These are phyloP conservation scores for Chrysoporthe deuterocubensis DNA, from an alignment of 2,329 filamentous ascomycete species.

Conservation along the genomic window DNA sequence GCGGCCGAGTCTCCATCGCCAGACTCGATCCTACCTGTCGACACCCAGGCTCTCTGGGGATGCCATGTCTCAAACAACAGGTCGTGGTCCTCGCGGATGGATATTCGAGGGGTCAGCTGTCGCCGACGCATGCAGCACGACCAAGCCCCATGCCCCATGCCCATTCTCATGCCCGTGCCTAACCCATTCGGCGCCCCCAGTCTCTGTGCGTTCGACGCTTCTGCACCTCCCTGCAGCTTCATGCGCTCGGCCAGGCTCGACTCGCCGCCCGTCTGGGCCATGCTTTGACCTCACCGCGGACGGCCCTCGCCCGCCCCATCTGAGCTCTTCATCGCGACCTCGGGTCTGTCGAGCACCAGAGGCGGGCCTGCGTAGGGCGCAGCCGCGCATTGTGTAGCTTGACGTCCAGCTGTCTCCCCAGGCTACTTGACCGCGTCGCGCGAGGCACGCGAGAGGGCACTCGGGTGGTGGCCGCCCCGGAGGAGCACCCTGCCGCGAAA, in stretches of 20 bases:
- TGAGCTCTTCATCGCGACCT: not conserved
- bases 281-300: not conserved
- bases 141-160: slow-evolving; percentile 2
- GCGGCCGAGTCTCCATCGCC: not conserved
- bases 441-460: not conserved
- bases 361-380: not conserved
- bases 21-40: not conserved
- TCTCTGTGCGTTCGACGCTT: not conserved
- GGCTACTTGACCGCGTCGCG: not conserved
- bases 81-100: not conserved
- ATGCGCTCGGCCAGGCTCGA: not conserved
- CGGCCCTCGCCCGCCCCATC: not conserved
- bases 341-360: not conserved
- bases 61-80: not conserved
- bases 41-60: too few relatives aligned
- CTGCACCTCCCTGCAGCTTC: slow-evolving; percentile 6
- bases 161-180: not conserved
- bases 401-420: not conserved
- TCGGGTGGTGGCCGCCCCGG: not conserved
- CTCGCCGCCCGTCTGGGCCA: not conserved
- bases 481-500: not conserved
- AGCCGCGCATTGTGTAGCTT: not conserved
- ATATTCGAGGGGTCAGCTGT: not conserved
- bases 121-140: not conserved
- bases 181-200: not conserved